Conservation (phyloP, 2,329 filamentous ascomycete genomes). For the Metarhizium anisopliae region DNA sequence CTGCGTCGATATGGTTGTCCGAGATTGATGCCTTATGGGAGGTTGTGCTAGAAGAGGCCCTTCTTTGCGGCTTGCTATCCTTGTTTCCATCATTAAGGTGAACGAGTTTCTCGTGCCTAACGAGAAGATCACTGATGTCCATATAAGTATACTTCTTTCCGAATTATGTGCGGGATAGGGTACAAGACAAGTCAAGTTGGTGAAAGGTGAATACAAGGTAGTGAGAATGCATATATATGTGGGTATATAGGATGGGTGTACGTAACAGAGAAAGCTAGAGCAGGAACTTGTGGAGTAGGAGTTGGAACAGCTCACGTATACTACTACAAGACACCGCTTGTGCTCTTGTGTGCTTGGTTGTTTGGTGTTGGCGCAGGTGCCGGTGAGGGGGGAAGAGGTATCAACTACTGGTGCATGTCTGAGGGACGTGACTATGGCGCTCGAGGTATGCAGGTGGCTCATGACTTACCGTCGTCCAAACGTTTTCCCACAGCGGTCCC, state of each 20-base stretch:
- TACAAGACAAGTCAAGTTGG: not conserved
- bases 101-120: slow-evolving; percentile 55
- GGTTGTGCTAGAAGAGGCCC: slow-evolving; percentile 37
- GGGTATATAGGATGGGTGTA: not conserved
- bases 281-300: not conserved
- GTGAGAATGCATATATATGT: not conserved
- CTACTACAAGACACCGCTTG: not conserved
- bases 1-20: slow-evolving; percentile 37
- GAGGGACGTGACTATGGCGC: not conserved
- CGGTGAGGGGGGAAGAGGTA: slow-evolving; percentile 10
- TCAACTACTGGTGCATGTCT: not conserved
- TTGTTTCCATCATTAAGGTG: slow-evolving; percentile 53
- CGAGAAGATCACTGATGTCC: slow-evolving; percentile 55
- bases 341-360: not conserved
- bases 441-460: not conserved
- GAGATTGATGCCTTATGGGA: slow-evolving; percentile 37
- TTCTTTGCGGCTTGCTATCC: slow-evolving; percentile 41
- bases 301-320: not conserved
- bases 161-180: not conserved
- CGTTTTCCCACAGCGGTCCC: slow-evolving; percentile 52
- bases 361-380: not conserved
- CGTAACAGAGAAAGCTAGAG: not conserved
- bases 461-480: slow-evolving; percentile 51
- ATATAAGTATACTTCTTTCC: slow-evolving; percentile 32
- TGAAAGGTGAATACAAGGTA: not conserved